Percentiles rank a stretch among this genome's conserved stretches.
Conservation (phyloP, 306 rosid species). For the Rubus idaeus region DNA sequence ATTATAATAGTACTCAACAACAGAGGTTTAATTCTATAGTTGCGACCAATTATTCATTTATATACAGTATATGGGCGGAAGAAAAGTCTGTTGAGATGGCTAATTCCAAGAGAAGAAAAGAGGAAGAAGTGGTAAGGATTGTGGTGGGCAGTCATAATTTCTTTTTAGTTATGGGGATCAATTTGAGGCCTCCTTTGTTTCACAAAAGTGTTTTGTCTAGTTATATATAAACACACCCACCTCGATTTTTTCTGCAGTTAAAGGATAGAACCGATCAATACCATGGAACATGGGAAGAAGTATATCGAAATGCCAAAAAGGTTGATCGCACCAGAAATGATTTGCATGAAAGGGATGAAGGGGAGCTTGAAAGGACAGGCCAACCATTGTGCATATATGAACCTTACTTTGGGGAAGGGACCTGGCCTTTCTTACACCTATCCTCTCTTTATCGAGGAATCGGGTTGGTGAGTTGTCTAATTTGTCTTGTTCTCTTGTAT, state of each 20-base stretch:
- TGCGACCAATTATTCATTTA: conserved; percentile 51
- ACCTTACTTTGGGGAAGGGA: conserved; percentile 91
- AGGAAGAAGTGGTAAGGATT: conserved; percentile 82
- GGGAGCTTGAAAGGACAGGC: conserved; percentile 95
- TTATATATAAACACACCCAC: conserved; percentile 10
- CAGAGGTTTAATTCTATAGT: conserved; percentile 27
- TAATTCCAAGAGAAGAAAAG: conserved; percentile 57
- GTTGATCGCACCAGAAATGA: conserved; percentile 77
- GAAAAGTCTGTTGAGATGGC: conserved; percentile 54
- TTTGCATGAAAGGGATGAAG: conserved; percentile 93
- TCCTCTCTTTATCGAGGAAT: conserved; percentile 86
- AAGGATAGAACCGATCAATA: conserved; percentile 86
- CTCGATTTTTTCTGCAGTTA: conserved; percentile 52
- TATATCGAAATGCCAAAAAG: conserved; percentile 73
- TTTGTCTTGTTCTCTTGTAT: not conserved
- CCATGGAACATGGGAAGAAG: conserved; percentile 94
- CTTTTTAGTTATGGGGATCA: not conserved
- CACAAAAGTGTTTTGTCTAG: conserved; percentile 3
- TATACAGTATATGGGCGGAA: conserved; percentile 92
- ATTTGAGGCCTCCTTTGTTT: conserved; percentile 5
- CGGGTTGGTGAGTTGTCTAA: conserved; percentile 67
- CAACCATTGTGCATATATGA: conserved; percentile 91
- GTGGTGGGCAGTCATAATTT: conserved; percentile 19
- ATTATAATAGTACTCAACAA: conserved; percentile 59
- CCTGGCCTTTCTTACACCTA: conserved; percentile 89